Percentiles rank a stretch among this genome's conserved stretches.
phyloP scores from a whole-genome alignment of 1,284 basidiomycete species.

The Vanrija pseudolonga region DNA sequence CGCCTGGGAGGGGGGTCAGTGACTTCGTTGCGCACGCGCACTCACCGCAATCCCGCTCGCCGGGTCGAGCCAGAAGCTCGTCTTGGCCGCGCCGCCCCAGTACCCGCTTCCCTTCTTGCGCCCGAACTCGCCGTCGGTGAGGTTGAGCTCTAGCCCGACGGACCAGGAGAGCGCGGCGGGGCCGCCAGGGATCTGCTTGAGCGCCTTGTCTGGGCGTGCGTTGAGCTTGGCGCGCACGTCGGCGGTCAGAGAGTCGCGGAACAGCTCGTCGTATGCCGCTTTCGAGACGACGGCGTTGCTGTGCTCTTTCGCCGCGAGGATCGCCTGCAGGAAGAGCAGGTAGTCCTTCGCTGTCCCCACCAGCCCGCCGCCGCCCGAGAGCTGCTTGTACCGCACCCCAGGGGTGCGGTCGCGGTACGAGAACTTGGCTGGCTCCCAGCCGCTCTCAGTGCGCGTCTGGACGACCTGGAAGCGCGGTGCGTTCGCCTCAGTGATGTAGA shows the following conservation, averaged over 20 bases:
- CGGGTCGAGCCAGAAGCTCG: constrained; percentile 35
- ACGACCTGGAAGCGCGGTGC: constrained; percentile 18
- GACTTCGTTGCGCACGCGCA: background rate
- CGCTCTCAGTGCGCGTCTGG: constrained; percentile 3
- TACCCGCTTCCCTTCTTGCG: constrained; percentile 22
- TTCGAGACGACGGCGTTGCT: constrained; percentile 18
- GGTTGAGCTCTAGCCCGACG: constrained; percentile 14
- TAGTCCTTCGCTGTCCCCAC: constrained; percentile 16
- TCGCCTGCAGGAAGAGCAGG: constrained; percentile 14
- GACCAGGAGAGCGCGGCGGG: constrained; percentile 2
- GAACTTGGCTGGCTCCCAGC: background rate
- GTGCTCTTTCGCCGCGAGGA: constrained; percentile 9
- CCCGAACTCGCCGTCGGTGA: constrained; percentile 8
- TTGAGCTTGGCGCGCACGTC: too few species aligned
- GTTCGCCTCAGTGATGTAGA: constrained; percentile 28
- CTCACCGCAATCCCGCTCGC: constrained; percentile 16
- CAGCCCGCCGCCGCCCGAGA: constrained; percentile 18
- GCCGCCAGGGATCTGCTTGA: background rate
- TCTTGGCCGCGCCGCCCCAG: constrained; percentile 18
- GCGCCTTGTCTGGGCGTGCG: too few species aligned
- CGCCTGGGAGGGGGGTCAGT: too few species aligned
- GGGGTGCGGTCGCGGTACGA: too few species aligned
- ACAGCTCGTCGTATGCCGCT: constrained; percentile 24
- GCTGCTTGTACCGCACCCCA: background rate
- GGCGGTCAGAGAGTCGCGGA: constrained; percentile 13